Percentiles rank a stretch among this genome's conserved stretches.
phyloP scores from a whole-genome alignment of 2,329 filamentous ascomycete genomes.

The Aspergillus proliferans region DNA sequence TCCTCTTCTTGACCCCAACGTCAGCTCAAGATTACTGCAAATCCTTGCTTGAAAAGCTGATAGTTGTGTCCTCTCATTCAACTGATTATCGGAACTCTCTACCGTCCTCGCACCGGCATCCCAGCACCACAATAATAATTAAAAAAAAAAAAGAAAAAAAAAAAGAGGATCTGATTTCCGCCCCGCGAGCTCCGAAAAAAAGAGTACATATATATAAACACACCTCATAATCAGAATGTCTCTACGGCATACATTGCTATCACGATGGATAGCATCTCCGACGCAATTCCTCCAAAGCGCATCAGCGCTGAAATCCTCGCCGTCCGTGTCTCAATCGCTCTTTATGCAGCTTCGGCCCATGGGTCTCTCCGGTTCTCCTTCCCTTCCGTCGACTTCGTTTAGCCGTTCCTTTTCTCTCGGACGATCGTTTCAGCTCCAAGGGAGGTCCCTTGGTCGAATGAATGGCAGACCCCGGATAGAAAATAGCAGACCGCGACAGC shows the following conservation, averaged over 20 bases:
- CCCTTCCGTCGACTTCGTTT: too few species aligned
- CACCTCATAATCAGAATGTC: slow-evolving; percentile 3
- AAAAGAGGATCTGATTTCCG: not conserved
- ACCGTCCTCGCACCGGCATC: not conserved
- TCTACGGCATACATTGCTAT: slow-evolving; percentile 6
- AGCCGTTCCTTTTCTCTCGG: not conserved
- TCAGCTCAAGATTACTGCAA: not conserved
- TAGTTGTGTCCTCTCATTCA: not conserved
- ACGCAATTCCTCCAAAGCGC: not conserved
- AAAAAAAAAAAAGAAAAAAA: not conserved
- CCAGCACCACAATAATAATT: too few species aligned
- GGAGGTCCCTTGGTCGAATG: not conserved
- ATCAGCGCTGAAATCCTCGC: not conserved
- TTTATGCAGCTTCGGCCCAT: not conserved
- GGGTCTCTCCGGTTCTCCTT: not conserved
- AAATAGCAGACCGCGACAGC: not conserved
- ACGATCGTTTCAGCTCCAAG: not conserved
- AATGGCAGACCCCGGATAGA: not conserved
- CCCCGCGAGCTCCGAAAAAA: not conserved
- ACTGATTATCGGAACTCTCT: not conserved
- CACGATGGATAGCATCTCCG: not conserved
- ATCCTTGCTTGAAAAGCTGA: not conserved
- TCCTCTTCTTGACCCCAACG: not conserved
- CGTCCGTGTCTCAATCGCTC: not conserved
- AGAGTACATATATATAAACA: not conserved